Evolutionary conservation across 2,329 filamentous ascomycete genomes (phyloP).

Genomic region (Trichoderma afroharzianum): DNA sequence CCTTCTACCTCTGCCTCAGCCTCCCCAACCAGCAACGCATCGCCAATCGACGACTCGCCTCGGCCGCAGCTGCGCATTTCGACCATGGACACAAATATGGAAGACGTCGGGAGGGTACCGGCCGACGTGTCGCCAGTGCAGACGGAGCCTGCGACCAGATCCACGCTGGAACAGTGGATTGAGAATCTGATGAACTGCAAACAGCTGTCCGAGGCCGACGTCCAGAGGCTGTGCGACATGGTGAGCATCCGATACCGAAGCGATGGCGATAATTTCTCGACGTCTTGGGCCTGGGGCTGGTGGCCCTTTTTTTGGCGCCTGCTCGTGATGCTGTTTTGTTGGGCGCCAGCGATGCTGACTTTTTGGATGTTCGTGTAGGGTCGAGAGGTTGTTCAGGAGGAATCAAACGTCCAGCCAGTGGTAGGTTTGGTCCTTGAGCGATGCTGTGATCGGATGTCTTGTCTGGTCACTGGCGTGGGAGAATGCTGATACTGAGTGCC

Average conservation of each 20-base stretch:
- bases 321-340: neutral
- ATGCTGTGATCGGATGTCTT: neutral
- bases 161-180: constrained; percentile 96
- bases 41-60: neutral
- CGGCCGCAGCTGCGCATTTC: neutral
- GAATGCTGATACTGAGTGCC: neutral
- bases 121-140: constrained; percentile 70
- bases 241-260: constrained; percentile 44
- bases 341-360: constrained; percentile 11
- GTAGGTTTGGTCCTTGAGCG: constrained; percentile 51
- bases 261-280: neutral
- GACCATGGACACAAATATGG: constrained; percentile 96
- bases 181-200: constrained; percentile 98
- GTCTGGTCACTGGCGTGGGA: neutral
- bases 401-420: constrained; percentile 98
- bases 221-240: constrained; percentile 97
- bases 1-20: neutral
- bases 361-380: constrained; percentile 54
- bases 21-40: neutral
- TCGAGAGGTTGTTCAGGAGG: constrained; percentile 91
- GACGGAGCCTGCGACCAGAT: constrained; percentile 80
- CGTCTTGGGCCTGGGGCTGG: neutral
- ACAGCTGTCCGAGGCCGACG: constrained; percentile 90
- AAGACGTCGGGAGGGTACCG: constrained; percentile 87
- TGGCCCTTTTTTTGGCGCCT: neutral